Evolutionary conservation across 441 rosid genomes (phyloP).

Genomic region (Gossypium davidsonii): DNA sequence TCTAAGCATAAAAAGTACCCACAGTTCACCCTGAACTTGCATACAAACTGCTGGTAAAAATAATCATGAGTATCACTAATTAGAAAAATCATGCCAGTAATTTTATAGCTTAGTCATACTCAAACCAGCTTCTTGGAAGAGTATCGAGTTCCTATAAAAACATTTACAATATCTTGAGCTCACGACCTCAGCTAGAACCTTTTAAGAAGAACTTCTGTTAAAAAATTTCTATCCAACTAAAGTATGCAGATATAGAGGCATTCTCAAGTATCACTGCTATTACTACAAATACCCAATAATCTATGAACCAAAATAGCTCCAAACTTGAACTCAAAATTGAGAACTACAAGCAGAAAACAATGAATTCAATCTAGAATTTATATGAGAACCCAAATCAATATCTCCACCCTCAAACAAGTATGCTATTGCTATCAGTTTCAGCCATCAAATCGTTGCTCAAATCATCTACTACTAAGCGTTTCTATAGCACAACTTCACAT

Average conservation of each 20-base stretch:
- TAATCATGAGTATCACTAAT: neutral
- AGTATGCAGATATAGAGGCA: neutral
- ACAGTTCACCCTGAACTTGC: neutral
- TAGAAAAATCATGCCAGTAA: neutral
- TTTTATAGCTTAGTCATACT: neutral
- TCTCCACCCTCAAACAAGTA: neutral
- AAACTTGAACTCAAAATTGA: neutral
- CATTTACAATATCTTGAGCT: neutral
- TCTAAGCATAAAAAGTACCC: neutral
- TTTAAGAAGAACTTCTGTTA: neutral
- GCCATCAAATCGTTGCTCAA: neutral
- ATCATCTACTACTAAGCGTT: neutral
- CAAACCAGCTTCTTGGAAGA: neutral
- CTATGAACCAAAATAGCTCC: neutral
- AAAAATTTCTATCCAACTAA: neutral
- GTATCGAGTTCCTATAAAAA: neutral
- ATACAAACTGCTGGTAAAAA: neutral
- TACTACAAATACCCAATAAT: neutral
- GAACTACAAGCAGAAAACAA: neutral
- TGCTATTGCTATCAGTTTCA: neutral
- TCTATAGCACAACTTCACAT: neutral
- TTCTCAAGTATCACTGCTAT: neutral
- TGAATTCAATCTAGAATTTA: neutral
- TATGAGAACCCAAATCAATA: neutral
- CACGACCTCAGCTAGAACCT: neutral